A percentile compares a stretch with the other conserved stretches of the same genome.
These are phyloP conservation scores for Chlorella ohadii DNA, from an alignment of 139 green algal genomes.

Conservation along the genomic window DNA sequence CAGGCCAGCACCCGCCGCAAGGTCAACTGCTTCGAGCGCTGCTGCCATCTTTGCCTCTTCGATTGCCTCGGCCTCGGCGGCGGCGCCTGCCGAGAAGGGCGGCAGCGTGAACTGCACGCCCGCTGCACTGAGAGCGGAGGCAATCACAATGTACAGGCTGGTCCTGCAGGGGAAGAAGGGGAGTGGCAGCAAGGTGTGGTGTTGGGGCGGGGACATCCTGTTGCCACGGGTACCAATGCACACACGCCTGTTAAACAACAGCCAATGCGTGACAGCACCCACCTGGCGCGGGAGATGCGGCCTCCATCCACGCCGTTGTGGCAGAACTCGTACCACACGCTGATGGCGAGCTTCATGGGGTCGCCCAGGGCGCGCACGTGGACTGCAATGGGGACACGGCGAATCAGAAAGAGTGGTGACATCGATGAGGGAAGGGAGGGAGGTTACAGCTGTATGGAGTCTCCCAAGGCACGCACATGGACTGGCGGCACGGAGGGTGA, in stretches of 20 bases:
- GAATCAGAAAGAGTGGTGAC: too few species aligned
- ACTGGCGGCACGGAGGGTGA: too few species aligned
- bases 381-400: conserved; percentile 22
- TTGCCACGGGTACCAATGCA: too few species aligned
- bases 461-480: too few species aligned
- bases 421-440: too few species aligned
- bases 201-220: too few species aligned
- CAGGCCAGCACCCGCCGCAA: too few species aligned
- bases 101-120: conserved; percentile 27
- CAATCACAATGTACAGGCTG: conserved; percentile 12
- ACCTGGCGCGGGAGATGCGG: conserved; percentile 19
- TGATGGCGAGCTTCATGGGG: conserved; percentile 47
- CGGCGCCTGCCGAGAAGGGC: background rate
- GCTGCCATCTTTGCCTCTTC: background rate
- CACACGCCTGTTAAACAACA: too few species aligned
- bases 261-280: too few species aligned
- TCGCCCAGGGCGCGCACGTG: conserved; percentile 31
- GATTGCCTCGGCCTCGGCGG: too few species aligned
- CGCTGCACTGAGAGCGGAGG: background rate
- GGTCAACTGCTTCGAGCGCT: background rate
- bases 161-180: background rate
- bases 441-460: background rate
- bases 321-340: conserved; percentile 47
- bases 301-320: conserved; percentile 37
- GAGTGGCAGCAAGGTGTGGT: too few species aligned